Conservation (phyloP, 2,329 filamentous ascomycete species). For the Calycina herbarum region DNA sequence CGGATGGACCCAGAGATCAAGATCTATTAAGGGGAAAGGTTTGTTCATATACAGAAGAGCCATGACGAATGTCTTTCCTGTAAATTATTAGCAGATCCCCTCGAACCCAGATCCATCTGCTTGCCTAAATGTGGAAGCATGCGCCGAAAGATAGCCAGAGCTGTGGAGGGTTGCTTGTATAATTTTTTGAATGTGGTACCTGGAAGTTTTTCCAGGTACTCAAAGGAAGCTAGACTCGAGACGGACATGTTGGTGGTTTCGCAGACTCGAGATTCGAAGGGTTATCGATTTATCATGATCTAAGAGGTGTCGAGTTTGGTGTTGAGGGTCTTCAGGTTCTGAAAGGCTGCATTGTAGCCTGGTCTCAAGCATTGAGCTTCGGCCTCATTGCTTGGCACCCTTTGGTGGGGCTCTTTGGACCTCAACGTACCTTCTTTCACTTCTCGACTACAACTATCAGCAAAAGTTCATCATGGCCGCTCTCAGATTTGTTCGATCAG, state of each 20-base stretch:
- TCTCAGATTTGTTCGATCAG: slow-evolving; percentile 64
- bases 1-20: slow-evolving; percentile 84
- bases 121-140: slow-evolving; percentile 91
- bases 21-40: slow-evolving; percentile 74
- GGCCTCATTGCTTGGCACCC: slow-evolving; percentile 13
- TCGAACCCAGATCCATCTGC: slow-evolving; percentile 26
- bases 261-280: slow-evolving; percentile 18
- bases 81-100: slow-evolving; percentile 22
- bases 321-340: background rate
- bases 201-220: slow-evolving; percentile 90
- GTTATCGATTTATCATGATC: slow-evolving; percentile 30
- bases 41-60: slow-evolving; percentile 86
- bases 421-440: background rate
- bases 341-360: slow-evolving; percentile 27
- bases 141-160: slow-evolving; percentile 92
- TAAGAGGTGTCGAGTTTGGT: background rate
- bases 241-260: slow-evolving; percentile 36
- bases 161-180: slow-evolving; percentile 94
- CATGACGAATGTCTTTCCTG: slow-evolving; percentile 95
- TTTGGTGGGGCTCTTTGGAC: slow-evolving; percentile 1
- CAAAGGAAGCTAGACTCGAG: slow-evolving; percentile 65
- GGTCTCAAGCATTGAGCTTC: slow-evolving; percentile 9
- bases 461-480: slow-evolving; percentile 47
- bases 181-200: slow-evolving; percentile 87
- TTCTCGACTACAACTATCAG: background rate